Evolutionary conservation across 345 rosid genomes (phyloP), one percentile per base, ranked within the genome.

Genomic region (Salix arbutifolia): DNA sequence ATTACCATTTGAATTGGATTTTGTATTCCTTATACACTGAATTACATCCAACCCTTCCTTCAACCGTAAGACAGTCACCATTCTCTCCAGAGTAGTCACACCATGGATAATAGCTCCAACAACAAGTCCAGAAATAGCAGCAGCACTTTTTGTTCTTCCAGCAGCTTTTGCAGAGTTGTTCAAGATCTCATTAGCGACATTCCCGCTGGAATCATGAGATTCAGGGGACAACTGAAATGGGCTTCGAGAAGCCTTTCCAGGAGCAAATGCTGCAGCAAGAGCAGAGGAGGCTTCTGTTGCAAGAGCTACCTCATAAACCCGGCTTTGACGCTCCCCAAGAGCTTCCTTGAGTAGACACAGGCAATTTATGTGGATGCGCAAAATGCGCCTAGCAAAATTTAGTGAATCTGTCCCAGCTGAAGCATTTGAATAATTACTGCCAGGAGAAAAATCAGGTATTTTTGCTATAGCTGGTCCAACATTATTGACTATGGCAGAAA

Each of bases 281-380:
- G 94, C 90, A 77, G 92, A 77, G 67, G 91, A 90, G 78, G 94
- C 92, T 86, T 96, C 99, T 46, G 91, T 87, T 66, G 96, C 98
- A 81, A 94, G 94, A 79, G 98, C 99, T 78, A 96, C 89, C 89
- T 96, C 99, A 85, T 94, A 92, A 72, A 87, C 97, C 76, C 94
- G 90, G 81, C 92, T 89, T 77, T 94, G 98, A 82, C 98, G 98
- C 80, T 94, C 98, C 76, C 98, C 99, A 83, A 96, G 90, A 76
- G 96, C 97, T 78, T 94, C 99, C 85, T 89, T 94, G 5, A 96
- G 90, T 66, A 96, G 89, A 80, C 91, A 88, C 48, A 96, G 80
- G 83, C 97, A 94, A 61, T 83, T 87, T 81, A 94, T 82, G 84
- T 96, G 94, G 76, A 94, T 86, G n/a, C 85, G 92, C 86, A 96